Base-by-base conservation (phyloP, 257 asterid genomes). In the Solanum dulcamara region DNA sequence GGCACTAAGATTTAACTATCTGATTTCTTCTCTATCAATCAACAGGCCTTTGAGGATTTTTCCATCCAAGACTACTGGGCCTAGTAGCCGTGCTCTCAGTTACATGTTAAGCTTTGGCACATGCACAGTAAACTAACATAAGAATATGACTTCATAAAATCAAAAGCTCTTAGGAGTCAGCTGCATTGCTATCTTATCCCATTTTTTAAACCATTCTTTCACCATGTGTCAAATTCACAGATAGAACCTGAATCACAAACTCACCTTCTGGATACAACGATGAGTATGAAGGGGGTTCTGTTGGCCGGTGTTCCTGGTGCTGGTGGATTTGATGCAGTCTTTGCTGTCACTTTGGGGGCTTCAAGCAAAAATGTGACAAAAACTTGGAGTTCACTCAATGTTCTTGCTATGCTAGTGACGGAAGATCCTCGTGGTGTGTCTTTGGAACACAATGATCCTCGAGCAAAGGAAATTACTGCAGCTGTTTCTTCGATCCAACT, bases 271-370 rank as follows among this genome's bases (percentile, higher is more conserved):
- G 97, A 97, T 85, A 81, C 94, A 57, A 95, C 99, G 2, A 94
- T 97, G 96, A 91, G 88, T 37, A 88, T 82, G 83, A 94, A 94
- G 89, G 99, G 99, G 84, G 99, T 94, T 81, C 38, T 95, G 60
- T 81, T 97, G 88, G 97, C 96, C 37, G 99, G 99, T 74, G 98
- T 97, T 88, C 99, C 98, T 59, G 98, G 99, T 67, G 99, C 99
- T 18, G 99, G 99, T 81, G 99, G 99, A 12, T 97, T 95, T 80
- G 99, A 95, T 80, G 99, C 99, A 0, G 97, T 97, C 74, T 97
- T 97, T 92, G 96, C 98, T 5, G 88, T 97, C 85, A 91, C 97
- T 30, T 90, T 97, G 87, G 98, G 98, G 33, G 88, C 84, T 74
- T 89, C 97, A n/a, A 89, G 94, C 90, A 84, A 87, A 87, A 92